A percentile compares a stretch with the other conserved stretches of the same genome.
phyloP scores from a whole-genome alignment of 306 rosid genomes.

The Spatholobus suberectus region DNA sequence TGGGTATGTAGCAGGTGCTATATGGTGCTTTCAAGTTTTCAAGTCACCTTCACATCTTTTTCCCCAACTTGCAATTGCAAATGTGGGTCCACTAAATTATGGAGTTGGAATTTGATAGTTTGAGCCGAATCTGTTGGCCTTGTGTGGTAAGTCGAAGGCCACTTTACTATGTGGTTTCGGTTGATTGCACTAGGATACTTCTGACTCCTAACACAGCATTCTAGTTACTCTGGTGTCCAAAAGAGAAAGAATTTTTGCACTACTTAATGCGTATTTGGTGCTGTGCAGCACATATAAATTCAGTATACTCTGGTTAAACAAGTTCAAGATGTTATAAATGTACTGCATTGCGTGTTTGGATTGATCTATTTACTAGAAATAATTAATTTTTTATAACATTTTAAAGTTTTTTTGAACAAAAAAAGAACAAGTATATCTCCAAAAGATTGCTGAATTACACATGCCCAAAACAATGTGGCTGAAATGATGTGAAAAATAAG shows the following conservation, averaged over 20 bases:
- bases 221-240: not conserved
- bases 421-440: not conserved
- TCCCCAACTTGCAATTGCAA: constrained; percentile 35
- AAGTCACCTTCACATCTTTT: constrained; percentile 47
- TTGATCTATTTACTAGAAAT: not conserved
- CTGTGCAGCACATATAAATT: constrained; percentile 1
- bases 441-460: not conserved
- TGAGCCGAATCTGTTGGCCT: constrained; percentile 44
- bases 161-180: constrained; percentile 42
- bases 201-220: constrained; percentile 26
- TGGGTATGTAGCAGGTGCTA: constrained; percentile 53
- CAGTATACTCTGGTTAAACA: not conserved
- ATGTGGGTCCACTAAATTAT: constrained; percentile 50
- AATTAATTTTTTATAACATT: not conserved
- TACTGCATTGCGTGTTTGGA: not conserved
- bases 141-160: constrained; percentile 41
- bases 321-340: not conserved
- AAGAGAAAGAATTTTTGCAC: not conserved
- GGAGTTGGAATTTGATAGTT: constrained; percentile 39
- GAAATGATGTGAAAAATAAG: constrained; percentile 22
- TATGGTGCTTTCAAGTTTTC: constrained; percentile 51
- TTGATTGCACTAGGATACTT: constrained; percentile 38
- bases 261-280: not conserved
- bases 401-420: not conserved
- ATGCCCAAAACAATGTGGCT: constrained; percentile 33